Evolutionary conservation across 257 asterid species (phyloP), one percentile per base, ranked within the genome.

Genomic region (Fraxinus excelsior): DNA sequence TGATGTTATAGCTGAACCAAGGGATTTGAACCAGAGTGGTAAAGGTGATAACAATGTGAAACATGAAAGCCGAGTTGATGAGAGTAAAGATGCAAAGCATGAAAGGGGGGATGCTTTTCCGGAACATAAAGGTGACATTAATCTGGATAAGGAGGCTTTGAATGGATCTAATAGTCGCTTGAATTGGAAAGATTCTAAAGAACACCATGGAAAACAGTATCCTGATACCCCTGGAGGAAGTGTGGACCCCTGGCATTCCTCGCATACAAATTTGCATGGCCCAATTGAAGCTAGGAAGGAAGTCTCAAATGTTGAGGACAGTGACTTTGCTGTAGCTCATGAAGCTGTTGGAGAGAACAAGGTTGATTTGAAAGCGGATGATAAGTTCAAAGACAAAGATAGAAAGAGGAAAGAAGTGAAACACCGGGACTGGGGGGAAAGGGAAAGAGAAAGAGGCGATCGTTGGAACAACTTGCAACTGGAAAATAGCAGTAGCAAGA

Each of bases 361-460:
- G 84, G 88, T 89, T 76, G 98, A 93, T 76, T 40, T 82, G 77
- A 92, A 86, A 86, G 97, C 86, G 72, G 98, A 94, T 31, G 97
- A 94, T 70, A 94, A 90, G 76, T 83, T 86, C 80, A 92, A 89
- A 82, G 97, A 93, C 42, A 95, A 85, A 86, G 99, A 95, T 73
- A 87, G 94, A 79, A 93, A 91, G 85, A 87, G 94, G 89, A 95
- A 93, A 88, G 99, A 95, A 80, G 88, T 84, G 78, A 95, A 91
- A 83, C 97, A 88, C 68, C 85, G 97, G 84, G 99, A 95, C 60
- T 90, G 94, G 96, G 97, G 91, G 62, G 98, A 42, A 2, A 42
- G 49, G 18, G 49, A 93, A 76, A 87, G 88, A 84, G 98, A 92
- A 64, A 89, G 91, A 87, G 88, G 68, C 82, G 97, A 92, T 72